phyloP scores from a whole-genome alignment of 768 basidiomycete genomes.

The Infundibulicybe gibba region DNA sequence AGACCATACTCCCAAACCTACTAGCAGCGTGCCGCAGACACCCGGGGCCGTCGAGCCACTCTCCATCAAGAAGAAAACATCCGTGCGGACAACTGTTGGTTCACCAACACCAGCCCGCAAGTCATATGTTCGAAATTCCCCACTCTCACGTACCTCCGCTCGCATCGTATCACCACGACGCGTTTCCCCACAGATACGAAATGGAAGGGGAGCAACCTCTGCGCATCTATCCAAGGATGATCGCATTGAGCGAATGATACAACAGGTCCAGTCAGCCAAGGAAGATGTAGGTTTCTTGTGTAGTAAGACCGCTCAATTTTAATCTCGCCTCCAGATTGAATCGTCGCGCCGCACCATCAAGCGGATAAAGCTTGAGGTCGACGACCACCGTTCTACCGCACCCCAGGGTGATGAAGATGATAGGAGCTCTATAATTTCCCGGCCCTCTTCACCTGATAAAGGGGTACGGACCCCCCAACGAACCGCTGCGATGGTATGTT shows the following conservation, averaged over 20 bases:
- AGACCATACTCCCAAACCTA: constrained; percentile 51
- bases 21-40: constrained; percentile 25
- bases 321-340: constrained; percentile 49
- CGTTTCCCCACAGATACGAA: constrained; percentile 51
- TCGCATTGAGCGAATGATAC: constrained; percentile 41
- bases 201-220: constrained; percentile 21
- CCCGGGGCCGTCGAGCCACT: constrained; percentile 64
- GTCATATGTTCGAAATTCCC: constrained; percentile 45
- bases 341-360: constrained; percentile 69
- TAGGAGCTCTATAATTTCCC: constrained; percentile 17
- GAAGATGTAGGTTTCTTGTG: constrained; percentile 55
- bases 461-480: constrained; percentile 44
- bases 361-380: constrained; percentile 70
- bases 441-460: constrained; percentile 59
- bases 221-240: constrained; percentile 28
- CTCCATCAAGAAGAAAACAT: constrained; percentile 83
- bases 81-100: constrained; percentile 41
- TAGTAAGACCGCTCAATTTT: not conserved
- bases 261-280: constrained; percentile 49
- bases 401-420: constrained; percentile 22
- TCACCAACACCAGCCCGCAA: constrained; percentile 37
- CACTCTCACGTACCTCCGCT: constrained; percentile 42
- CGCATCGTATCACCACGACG: constrained; percentile 46
- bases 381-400: constrained; percentile 30
- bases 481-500: constrained; percentile 38